These are phyloP conservation scores for Xylariaceae sp. DNA, from an alignment of 2,329 filamentous ascomycete genomes.

Conservation along the genomic window DNA sequence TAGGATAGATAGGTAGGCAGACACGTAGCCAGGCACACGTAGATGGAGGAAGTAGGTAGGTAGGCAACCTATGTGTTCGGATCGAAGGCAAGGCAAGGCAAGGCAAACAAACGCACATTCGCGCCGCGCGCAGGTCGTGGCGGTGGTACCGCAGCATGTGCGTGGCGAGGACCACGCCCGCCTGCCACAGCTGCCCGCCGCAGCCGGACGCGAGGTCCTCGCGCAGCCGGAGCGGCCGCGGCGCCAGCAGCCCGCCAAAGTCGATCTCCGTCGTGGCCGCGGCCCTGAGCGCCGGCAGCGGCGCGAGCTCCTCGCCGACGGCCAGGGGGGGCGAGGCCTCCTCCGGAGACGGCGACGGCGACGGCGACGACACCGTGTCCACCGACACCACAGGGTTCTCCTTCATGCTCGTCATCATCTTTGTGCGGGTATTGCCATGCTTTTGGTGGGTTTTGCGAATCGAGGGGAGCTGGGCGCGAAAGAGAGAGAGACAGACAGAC, in stretches of 20 bases:
- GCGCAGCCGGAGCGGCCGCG: conserved; percentile 65
- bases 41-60: no score
- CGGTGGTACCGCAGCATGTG: conserved; percentile 72
- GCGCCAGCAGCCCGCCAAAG: conserved; percentile 68
- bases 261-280: conserved; percentile 44
- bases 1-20: no score
- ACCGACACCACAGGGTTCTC: no score
- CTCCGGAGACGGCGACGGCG: not conserved
- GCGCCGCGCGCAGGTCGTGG: not conserved
- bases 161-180: conserved; percentile 78
- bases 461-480: no score
- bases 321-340: conserved; percentile 39
- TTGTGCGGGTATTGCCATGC: no score
- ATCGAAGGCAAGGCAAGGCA: no score
- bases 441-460: no score
- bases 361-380: conserved; percentile 19
- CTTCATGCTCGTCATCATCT: no score
- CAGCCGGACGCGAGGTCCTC: conserved; percentile 85
- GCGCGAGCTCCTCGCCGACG: conserved; percentile 48
- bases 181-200: conserved; percentile 90
- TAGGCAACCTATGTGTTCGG: no score
- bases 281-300: conserved; percentile 51
- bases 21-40: no score
- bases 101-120: conserved; percentile 1
- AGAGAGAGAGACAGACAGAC: no score